Evolutionary conservation across 495 filamentous ascomycete genomes (phyloP), one percentile per base, ranked within the genome.

Genomic region (Evansstolkia leycettana): DNA sequence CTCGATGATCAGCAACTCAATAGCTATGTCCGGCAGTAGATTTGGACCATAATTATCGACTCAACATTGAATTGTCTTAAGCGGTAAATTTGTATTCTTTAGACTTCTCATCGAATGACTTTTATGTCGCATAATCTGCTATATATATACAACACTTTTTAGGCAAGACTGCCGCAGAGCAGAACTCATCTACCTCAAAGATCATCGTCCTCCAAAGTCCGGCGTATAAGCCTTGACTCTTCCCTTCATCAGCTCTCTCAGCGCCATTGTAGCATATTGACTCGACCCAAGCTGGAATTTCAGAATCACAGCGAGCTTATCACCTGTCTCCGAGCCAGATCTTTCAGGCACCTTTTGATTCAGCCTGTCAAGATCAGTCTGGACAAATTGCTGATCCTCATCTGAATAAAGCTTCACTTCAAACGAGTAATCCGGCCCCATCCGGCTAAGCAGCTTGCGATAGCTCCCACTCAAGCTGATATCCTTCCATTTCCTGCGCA

Each of bases 261-360:
- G 64, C 7, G 85, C 90, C 70, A 98, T 81, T 2, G 92, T 98
- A 0, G 90, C 90, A 51, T 96, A 98, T 52, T 88, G 84, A 54
- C 85, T 89, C 1, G 76, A 73, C 15, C 78, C 79, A 13, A 98
- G 65, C 52, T 88, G 76, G 55, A 98, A 76, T 54, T 80, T 93
- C 36, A 96, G 50, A 9, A 94, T 67, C 2, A 93, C 78, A 7
- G 85, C 88, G 37, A 95, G 62, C 52, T 84, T 89, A 36, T 10
- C 49, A 24, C 40, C 32, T 17, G 37, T 15, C 9, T 42, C 38
- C 6, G 30, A 26, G 11, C 40, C 36, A 13, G 31, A 39, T 8
- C 50, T 54, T 15, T 49, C n/a, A 27, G 12, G 17, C 23, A 11
- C 17, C 18, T 15, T n/a, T 8, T 11, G 18, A 23, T 54, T 45